Evolutionary conservation across 192 early-diverging fungal genomes (phyloP).

Genomic region (Backusella macrospora): DNA sequence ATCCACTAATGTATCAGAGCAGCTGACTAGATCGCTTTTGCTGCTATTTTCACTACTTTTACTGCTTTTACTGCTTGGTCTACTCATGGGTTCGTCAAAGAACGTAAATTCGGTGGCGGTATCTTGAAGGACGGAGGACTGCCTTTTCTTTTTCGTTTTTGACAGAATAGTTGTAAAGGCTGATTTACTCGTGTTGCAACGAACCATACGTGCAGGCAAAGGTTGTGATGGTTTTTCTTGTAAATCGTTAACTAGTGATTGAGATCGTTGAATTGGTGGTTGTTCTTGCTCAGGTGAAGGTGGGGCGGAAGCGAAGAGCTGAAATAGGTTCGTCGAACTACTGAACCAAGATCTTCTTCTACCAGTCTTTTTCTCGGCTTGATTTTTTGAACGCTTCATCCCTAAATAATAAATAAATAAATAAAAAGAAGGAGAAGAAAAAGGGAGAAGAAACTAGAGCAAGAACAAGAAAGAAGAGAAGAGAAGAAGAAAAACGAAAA

Average conservation of each 20-base stretch:
- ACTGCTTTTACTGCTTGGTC: neutral
- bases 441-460: neutral
- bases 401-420: neutral
- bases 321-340: conserved; percentile 5
- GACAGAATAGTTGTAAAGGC: conserved; percentile 16
- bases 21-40: neutral
- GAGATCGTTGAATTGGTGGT: neutral
- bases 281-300: conserved; percentile 10
- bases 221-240: neutral
- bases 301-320: conserved; percentile 16
- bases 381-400: conserved; percentile 12
- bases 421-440: conserved; percentile 10
- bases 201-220: neutral
- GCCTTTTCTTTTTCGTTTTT: conserved; percentile 15
- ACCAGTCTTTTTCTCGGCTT: neutral
- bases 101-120: neutral
- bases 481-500: no score
- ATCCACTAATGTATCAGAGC: neutral
- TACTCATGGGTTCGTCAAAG: neutral
- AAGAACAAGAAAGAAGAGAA: neutral
- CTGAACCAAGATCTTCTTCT: conserved; percentile 25
- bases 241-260: conserved; percentile 7
- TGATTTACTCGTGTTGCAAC: conserved; percentile 2
- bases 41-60: no score
- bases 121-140: conserved; percentile 3